Evolutionary conservation across 768 basidiomycete species (phyloP).

Genomic region (Podaxis sp.): DNA sequence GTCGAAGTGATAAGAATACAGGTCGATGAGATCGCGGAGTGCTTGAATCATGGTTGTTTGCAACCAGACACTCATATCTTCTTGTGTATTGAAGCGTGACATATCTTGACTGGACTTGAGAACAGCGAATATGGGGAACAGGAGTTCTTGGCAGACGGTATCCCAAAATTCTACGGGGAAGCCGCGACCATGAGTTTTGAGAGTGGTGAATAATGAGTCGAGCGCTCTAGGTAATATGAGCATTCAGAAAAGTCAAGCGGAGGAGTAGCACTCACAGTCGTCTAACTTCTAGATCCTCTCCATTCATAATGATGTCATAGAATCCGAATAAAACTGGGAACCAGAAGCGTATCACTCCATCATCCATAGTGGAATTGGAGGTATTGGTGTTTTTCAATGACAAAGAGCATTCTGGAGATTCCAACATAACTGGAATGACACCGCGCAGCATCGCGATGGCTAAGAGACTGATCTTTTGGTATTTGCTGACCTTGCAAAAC

Average conservation of each 20-base stretch:
- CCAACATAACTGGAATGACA: conserved; percentile 88
- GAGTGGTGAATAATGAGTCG: conserved; percentile 92
- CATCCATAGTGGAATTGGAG: conserved; percentile 43
- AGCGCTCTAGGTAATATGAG: conserved; percentile 58
- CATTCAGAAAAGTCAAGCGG: conserved; percentile 2
- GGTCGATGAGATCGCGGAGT: conserved; percentile 88
- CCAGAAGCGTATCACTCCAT: conserved; percentile 95
- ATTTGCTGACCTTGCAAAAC: conserved; percentile 99
- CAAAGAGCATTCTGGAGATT: conserved; percentile 63
- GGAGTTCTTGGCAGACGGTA: conserved; percentile 90
- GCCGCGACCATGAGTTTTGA: conserved; percentile 82
- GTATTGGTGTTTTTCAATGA: not conserved
- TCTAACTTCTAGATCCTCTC: conserved; percentile 96
- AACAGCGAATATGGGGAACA: conserved; percentile 98
- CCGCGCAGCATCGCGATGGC: conserved; percentile 96
- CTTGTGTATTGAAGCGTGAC: conserved; percentile 90
- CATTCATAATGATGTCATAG: conserved; percentile 99
- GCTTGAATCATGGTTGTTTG: conserved; percentile 99
- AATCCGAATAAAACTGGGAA: conserved; percentile 96
- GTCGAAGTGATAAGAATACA: conserved; percentile 94
- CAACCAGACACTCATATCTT: conserved; percentile 99
- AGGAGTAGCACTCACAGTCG: conserved; percentile 63
- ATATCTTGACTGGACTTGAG: conserved; percentile 90
- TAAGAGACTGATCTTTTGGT: conserved; percentile 94
- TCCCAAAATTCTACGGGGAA: conserved; percentile 97